Conservation (phyloP, 2,329 filamentous ascomycete genomes). For the Hirsutella thompsonii region DNA sequence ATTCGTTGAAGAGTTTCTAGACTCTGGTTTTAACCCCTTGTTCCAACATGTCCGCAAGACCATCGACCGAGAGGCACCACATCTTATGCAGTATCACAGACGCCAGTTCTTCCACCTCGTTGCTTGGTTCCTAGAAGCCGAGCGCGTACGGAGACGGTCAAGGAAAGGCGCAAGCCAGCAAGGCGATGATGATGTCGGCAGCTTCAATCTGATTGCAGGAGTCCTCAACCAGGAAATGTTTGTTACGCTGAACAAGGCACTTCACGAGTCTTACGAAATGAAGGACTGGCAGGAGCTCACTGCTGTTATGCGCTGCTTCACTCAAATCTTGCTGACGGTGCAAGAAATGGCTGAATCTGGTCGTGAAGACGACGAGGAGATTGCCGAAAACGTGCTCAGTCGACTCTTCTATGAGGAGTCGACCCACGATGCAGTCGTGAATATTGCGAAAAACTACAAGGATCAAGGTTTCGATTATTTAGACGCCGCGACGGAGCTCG, state of each 20-base stretch:
- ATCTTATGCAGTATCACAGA: slow-evolving; percentile 63
- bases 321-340: slow-evolving; percentile 82
- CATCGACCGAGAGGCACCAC: slow-evolving; percentile 77
- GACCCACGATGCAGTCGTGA: slow-evolving; percentile 77
- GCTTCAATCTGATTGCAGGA: slow-evolving; percentile 75
- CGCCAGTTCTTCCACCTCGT: slow-evolving; percentile 88
- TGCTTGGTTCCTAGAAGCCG: slow-evolving; percentile 84
- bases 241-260: slow-evolving; percentile 69
- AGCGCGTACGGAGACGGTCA: slow-evolving; percentile 55
- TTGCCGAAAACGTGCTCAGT: slow-evolving; percentile 91
- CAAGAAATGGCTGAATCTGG: slow-evolving; percentile 81
- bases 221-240: slow-evolving; percentile 95
- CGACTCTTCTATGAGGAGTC: slow-evolving; percentile 98
- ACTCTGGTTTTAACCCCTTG: slow-evolving; percentile 87
- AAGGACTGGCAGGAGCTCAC: slow-evolving; percentile 83
- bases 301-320: slow-evolving; percentile 86
- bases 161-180: slow-evolving; percentile 39
- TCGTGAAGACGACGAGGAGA: slow-evolving; percentile 89
- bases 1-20: slow-evolving; percentile 88
- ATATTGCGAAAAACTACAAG: slow-evolving; percentile 75
- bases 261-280: slow-evolving; percentile 66
- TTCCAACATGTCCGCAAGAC: slow-evolving; percentile 79
- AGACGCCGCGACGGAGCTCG: slow-evolving; percentile 80
- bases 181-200: slow-evolving; percentile 45
- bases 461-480: slow-evolving; percentile 90